These are phyloP conservation scores for Nephelium lappaceum DNA, from an alignment of 345 rosid genomes.

Conservation along the genomic window DNA sequence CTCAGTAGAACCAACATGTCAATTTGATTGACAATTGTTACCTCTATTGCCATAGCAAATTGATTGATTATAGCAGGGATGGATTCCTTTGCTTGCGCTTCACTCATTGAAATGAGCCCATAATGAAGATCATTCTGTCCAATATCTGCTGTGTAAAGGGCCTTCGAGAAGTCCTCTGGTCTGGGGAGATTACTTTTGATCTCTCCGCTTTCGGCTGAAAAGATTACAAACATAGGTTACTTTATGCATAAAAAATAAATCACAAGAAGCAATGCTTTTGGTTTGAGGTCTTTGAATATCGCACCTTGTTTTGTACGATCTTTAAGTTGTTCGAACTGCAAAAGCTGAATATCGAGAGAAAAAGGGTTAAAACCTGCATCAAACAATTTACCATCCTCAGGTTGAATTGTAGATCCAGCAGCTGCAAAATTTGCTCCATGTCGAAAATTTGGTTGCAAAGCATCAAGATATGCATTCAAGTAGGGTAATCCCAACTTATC, in stretches of 20 bases:
- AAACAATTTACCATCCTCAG: not conserved
- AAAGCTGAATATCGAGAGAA: slow-evolving; percentile 25
- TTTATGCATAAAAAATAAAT: not conserved
- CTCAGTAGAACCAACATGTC: not conserved
- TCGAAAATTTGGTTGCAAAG: slow-evolving; percentile 23
- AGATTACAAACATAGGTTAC: not conserved
- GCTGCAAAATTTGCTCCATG: slow-evolving; percentile 40
- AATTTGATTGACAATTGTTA: not conserved
- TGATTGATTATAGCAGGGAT: slow-evolving; percentile 20
- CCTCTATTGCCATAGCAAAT: slow-evolving; percentile 25
- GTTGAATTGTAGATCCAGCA: slow-evolving; percentile 29
- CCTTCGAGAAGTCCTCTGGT: slow-evolving; percentile 31
- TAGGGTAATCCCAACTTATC: slow-evolving; percentile 30
- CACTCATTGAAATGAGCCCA: slow-evolving; percentile 8
- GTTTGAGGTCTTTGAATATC: not conserved
- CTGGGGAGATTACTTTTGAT: slow-evolving; percentile 23
- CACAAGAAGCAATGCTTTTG: not conserved
- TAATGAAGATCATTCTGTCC: slow-evolving; percentile 40
- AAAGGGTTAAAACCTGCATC: slow-evolving; percentile 21
- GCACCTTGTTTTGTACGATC: slow-evolving; percentile 27
- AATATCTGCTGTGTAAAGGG: slow-evolving; percentile 31
- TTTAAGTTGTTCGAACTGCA: slow-evolving; percentile 30
- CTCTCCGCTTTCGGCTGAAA: slow-evolving; percentile 3
- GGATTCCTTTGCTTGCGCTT: slow-evolving; percentile 21
- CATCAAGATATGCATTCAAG: slow-evolving; percentile 30